These are phyloP conservation scores for Apophysomyces trapeziformis DNA, from an alignment of 371 early-diverging fungal genomes.

Conservation along the genomic window DNA sequence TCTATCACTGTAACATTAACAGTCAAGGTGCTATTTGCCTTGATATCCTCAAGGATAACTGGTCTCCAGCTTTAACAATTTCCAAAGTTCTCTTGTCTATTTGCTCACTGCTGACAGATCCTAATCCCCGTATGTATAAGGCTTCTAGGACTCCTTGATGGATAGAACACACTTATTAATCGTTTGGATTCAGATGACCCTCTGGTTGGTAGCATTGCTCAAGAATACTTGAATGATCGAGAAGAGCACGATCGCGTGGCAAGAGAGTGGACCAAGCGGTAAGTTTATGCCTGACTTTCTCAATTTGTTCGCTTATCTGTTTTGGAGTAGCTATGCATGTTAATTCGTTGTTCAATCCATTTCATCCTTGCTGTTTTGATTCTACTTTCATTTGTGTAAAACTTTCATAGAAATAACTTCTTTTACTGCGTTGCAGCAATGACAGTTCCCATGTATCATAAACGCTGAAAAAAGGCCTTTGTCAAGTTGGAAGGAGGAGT, in stretches of 20 bases:
- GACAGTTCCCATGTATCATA: too few relatives aligned
- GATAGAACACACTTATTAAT: neutral
- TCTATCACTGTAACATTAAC: slow-evolving; percentile 99
- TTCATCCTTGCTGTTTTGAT: too few relatives aligned
- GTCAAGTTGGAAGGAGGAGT: too few relatives aligned
- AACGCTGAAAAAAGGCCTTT: too few relatives aligned
- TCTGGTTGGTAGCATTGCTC: slow-evolving; percentile 91
- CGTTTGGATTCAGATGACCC: slow-evolving; percentile 75
- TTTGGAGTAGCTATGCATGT: neutral
- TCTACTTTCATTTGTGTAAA: too few relatives aligned
- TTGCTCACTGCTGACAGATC: slow-evolving; percentile 97
- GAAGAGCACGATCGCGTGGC: slow-evolving; percentile 93
- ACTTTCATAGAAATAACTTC: too few relatives aligned
- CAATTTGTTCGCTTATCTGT: neutral
- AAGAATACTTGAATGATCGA: slow-evolving; percentile 85
- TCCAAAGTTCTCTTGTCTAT: slow-evolving; percentile 98
- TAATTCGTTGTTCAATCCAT: too few relatives aligned
- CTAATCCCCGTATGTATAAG: slow-evolving; percentile 81
- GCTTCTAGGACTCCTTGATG: neutral
- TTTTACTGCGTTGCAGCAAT: too few relatives aligned
- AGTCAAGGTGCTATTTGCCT: slow-evolving; percentile 98
- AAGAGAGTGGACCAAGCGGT: slow-evolving; percentile 91
- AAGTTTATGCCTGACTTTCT: slow-evolving; percentile 17
- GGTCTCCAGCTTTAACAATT: slow-evolving; percentile 99
- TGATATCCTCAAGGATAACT: slow-evolving; percentile 97